phyloP scores from a whole-genome alignment of 805 yeast genomes.

The Pichia manshurica region DNA sequence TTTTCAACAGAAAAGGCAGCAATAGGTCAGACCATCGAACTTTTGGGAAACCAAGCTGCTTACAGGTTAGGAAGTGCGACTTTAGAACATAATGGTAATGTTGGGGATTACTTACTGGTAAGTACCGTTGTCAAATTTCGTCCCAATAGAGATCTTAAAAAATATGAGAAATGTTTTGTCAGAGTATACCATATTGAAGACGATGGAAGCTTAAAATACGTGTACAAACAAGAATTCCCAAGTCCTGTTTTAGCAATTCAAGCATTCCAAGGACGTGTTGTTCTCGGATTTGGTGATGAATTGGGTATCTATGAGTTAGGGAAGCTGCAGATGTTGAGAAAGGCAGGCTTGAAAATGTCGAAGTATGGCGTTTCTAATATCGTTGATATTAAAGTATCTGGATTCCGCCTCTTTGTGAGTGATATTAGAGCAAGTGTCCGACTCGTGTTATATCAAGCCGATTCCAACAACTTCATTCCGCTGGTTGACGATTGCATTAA shows the following conservation, averaged over 20 bases:
- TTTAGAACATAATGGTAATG: slow-evolving; percentile 30
- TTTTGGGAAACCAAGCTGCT: slow-evolving; percentile 37
- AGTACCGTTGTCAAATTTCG: slow-evolving; percentile 35
- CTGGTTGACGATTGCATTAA: slow-evolving; percentile 65
- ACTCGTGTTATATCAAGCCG: slow-evolving; percentile 46
- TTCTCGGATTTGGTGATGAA: slow-evolving; percentile 50
- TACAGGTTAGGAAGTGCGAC: slow-evolving; percentile 33
- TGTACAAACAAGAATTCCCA: slow-evolving; percentile 59
- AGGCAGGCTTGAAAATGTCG: slow-evolving; percentile 44
- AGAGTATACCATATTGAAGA: slow-evolving; percentile 33
- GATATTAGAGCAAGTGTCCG: slow-evolving; percentile 67
- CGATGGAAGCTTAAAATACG: slow-evolving; percentile 38
- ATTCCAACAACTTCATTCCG: slow-evolving; percentile 46
- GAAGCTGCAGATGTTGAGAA: slow-evolving; percentile 67
- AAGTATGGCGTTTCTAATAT: slow-evolving; percentile 38
- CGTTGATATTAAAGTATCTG: slow-evolving; percentile 48
- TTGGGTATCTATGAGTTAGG: slow-evolving; percentile 71
- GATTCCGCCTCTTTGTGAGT: slow-evolving; percentile 58
- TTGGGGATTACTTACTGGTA: slow-evolving; percentile 37
- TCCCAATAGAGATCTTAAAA: slow-evolving; percentile 20
- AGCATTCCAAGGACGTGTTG: slow-evolving; percentile 52
- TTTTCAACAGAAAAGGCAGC: slow-evolving; percentile 33
- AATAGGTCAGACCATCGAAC: slow-evolving; percentile 39
- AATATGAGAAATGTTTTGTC: slow-evolving; percentile 26
- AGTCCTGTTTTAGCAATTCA: slow-evolving; percentile 42